These are phyloP conservation scores for Alternaria gansuensis DNA, from an alignment of 2,329 filamentous ascomycete genomes.

Conservation along the genomic window DNA sequence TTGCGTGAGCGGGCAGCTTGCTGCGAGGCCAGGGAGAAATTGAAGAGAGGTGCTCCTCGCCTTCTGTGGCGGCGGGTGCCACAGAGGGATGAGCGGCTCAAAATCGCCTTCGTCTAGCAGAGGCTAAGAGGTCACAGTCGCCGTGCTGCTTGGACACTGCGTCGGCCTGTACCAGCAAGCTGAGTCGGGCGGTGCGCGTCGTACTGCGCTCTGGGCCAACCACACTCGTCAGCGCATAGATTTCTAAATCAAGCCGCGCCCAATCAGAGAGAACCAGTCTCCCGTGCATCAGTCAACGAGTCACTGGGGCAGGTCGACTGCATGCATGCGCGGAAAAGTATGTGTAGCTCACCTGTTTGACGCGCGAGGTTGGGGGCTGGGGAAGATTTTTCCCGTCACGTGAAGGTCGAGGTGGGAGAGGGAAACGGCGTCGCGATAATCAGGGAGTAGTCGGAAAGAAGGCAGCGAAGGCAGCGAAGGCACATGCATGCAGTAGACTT, in stretches of 20 bases:
- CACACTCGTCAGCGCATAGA: constrained; percentile 43
- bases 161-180: constrained; percentile 31
- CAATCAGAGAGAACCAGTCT: constrained; percentile 33
- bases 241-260: constrained; percentile 26
- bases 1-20: constrained; percentile 17
- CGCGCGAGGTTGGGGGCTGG: constrained; percentile 16
- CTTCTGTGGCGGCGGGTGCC: constrained; percentile 41
- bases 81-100: constrained; percentile 44
- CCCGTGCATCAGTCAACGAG: constrained; percentile 23
- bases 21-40: constrained; percentile 19
- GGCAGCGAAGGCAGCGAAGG: constrained; percentile 23
- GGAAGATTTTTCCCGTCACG: constrained; percentile 21
- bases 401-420: constrained; percentile 14
- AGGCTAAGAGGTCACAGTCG: constrained; percentile 31
- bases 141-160: constrained; percentile 33
- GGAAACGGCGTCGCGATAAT: constrained; percentile 1
- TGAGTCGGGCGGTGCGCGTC: constrained; percentile 34
- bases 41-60: constrained; percentile 30
- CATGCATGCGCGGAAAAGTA: constrained; percentile 11
- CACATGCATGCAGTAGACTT: constrained; percentile 29
- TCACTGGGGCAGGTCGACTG: constrained; percentile 29
- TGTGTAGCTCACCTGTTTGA: constrained; percentile 15
- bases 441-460: constrained; percentile 12
- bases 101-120: constrained; percentile 39
- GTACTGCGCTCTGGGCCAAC: constrained; percentile 38